A percentile compares a stretch with the other conserved stretches of the same genome.
phyloP scores from a whole-genome alignment of 2,329 filamentous ascomycete species.

The Malbranchea zuffiana region DNA sequence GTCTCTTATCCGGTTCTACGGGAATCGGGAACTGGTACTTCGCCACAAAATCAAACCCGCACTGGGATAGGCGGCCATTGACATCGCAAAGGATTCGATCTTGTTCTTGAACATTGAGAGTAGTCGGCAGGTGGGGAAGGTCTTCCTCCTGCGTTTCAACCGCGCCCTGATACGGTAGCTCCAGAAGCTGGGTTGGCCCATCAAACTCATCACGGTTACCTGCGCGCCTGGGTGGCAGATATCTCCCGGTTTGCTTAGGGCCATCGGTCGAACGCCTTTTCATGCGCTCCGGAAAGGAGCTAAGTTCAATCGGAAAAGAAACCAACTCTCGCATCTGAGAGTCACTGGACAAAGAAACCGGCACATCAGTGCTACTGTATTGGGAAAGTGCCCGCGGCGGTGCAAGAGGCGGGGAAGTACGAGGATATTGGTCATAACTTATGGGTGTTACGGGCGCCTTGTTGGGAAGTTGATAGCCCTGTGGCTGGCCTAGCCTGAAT shows the following conservation, averaged over 20 bases:
- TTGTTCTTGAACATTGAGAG: conserved; percentile 73
- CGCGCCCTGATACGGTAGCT: conserved; percentile 58
- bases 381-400: conserved; percentile 23
- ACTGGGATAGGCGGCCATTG: conserved; percentile 74
- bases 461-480: no score
- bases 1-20: conserved; percentile 68
- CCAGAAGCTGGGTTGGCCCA: conserved; percentile 71
- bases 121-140: conserved; percentile 69
- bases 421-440: conserved; percentile 22
- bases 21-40: conserved; percentile 87
- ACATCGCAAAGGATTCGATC: conserved; percentile 68
- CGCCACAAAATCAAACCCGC: conserved; percentile 80
- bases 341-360: conserved; percentile 23
- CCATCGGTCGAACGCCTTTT: conserved; percentile 25
- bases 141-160: conserved; percentile 69
- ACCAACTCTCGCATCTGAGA: conserved; percentile 25
- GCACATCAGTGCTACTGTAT: conserved; percentile 28
- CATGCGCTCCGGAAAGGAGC: conserved; percentile 29
- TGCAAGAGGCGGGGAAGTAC: conserved; percentile 21
- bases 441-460: conserved; percentile 16
- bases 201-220: conserved; percentile 84
- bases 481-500: no score
- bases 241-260: conserved; percentile 24
- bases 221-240: conserved; percentile 48
- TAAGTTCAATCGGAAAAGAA: conserved; percentile 24